phyloP scores from a whole-genome alignment of 139 green algal genomes.

The Microglena sp. region DNA sequence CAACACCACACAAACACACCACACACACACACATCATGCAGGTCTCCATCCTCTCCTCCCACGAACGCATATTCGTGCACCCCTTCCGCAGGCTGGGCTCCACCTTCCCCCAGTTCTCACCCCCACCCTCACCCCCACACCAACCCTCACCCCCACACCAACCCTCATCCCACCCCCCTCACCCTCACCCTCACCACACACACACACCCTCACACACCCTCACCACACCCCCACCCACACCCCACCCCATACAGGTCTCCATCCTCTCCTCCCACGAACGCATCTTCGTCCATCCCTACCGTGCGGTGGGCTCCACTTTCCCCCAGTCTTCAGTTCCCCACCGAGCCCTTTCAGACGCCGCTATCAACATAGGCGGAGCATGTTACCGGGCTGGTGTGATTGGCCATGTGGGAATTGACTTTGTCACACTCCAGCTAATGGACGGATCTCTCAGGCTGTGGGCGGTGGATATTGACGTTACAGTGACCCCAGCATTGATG shows the following conservation, averaged over 20 bases:
- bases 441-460: conserved; percentile 22
- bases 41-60: conserved; percentile 50
- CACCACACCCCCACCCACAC: too few relatives aligned
- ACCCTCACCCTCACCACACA: too few relatives aligned
- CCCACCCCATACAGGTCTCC: too few relatives aligned
- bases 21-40: too few relatives aligned
- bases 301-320: conserved; percentile 44
- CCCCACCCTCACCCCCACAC: too few relatives aligned
- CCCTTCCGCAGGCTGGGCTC: conserved; percentile 39
- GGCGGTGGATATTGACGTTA: conserved; percentile 26
- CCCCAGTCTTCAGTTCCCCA: conserved; percentile 50
- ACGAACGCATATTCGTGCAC: conserved; percentile 56
- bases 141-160: too few relatives aligned
- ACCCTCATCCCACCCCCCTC: too few relatives aligned
- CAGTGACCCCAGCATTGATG: too few relatives aligned
- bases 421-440: conserved; percentile 29
- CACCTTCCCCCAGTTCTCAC: conserved; percentile 57
- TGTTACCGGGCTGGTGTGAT: conserved; percentile 30
- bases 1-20: too few relatives aligned
- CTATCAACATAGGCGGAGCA: conserved; percentile 21
- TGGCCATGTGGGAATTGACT: conserved; percentile 48
- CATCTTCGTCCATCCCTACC: conserved; percentile 20
- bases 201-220: too few relatives aligned
- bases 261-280: neutral
- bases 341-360: conserved; percentile 36